Base-by-base conservation (phyloP, 257 asterid species). In the Henckelia pumila region DNA sequence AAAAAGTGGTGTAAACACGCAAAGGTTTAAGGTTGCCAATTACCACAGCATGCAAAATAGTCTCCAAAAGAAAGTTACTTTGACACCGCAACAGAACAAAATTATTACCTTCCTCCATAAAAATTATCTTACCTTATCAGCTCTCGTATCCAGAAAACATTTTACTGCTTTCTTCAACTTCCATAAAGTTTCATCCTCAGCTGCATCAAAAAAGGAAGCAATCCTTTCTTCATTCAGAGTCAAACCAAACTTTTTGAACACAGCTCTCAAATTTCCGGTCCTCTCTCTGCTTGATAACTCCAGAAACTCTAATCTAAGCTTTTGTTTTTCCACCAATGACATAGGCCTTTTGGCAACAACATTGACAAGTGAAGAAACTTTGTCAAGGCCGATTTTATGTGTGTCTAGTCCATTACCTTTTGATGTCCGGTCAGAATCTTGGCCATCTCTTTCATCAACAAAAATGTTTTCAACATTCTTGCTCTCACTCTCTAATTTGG, bases 151-250 rank as follows among this genome's bases (percentile, higher is more conserved):
- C 69, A 63, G 64, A 35, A 69, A 61, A 30, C 23, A 60, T 61
- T 72, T 78, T 44, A 82, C 63, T 61, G 66, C 78, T 59, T 80
- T 78, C 76, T 81, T 81, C 63, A 86, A 52, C 75, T 79, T 82
- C 87, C 73, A 63, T 59, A 84, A 68, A 61, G 76, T 73, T 40
- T 68, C 80, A 73, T 81, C 87, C 56, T 78, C 80, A 53, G 76
- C 65, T 35, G 66, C 74, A 37, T 74, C 68, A 16, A 83, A 60
- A 59, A 66, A 78, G 22, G 80, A 69, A 47, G 61, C 76, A 11
- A 75, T 47, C 37, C 66, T 69, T 64, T 60, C 70, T 63, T 71
- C 71, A 21, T 50, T 32, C 20, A 79, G 70, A 66, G 59, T 14
- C 59, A 70, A 71, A 66, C 68, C 68, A 11, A 74, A 68, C 59